Conservation (phyloP, 2,329 filamentous ascomycete species). For the Sporothrix curviconia region DNA sequence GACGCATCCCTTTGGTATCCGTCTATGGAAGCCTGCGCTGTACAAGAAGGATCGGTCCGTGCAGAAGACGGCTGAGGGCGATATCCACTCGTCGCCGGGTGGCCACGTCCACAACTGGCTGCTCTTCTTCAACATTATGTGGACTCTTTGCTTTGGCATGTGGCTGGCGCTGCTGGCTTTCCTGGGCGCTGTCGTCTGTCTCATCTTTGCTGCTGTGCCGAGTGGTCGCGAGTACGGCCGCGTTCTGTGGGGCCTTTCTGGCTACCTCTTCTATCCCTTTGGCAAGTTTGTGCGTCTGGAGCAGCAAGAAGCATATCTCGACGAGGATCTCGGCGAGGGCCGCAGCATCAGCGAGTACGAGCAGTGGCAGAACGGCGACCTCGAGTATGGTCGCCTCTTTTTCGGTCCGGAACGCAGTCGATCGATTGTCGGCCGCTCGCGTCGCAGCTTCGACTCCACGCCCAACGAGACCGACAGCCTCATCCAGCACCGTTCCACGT, state of each 20-base stretch:
- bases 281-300: constrained; percentile 92
- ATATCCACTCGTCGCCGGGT: constrained; percentile 92
- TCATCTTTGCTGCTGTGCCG: constrained; percentile 68
- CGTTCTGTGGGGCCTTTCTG: constrained; percentile 74
- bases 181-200: constrained; percentile 68
- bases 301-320: constrained; percentile 86
- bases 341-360: constrained; percentile 98
- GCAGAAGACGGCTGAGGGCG: constrained; percentile 89
- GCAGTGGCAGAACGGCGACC: constrained; percentile 95
- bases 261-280: constrained; percentile 92
- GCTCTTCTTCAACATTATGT: constrained; percentile 79
- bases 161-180: constrained; percentile 80
- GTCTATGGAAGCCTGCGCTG: constrained; percentile 95
- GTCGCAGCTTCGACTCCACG: constrained; percentile 80
- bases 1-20: constrained; percentile 96
- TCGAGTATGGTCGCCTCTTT: constrained; percentile 92
- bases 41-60: constrained; percentile 98
- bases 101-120: constrained; percentile 79
- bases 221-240: constrained; percentile 81
- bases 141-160: constrained; percentile 92
- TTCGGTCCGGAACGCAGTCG: constrained; percentile 77
- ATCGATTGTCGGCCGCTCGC: constrained; percentile 77
- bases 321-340: constrained; percentile 92
- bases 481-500: constrained; percentile 52
- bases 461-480: constrained; percentile 84